Conservation (phyloP, 306 rosid genomes). For the Vigna mungo region DNA sequence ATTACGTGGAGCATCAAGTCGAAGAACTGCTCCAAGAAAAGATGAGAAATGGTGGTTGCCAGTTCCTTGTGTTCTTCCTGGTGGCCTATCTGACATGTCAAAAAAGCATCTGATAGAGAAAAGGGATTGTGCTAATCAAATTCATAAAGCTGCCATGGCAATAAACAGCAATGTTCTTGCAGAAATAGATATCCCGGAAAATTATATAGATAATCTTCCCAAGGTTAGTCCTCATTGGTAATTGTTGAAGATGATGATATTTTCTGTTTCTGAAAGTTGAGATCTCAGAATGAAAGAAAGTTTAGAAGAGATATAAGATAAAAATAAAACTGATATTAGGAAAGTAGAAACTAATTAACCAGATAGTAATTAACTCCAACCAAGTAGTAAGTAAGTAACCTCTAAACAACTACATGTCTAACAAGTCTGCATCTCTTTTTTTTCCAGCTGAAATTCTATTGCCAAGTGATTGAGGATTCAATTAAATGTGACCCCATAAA, state of each 20-base stretch:
- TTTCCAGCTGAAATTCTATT: constrained; percentile 54
- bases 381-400: not conserved
- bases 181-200: constrained; percentile 88
- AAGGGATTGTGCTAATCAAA: constrained; percentile 86
- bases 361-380: not conserved
- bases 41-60: constrained; percentile 99
- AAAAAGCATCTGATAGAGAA: constrained; percentile 76
- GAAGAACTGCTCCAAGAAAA: constrained; percentile 66
- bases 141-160: constrained; percentile 97
- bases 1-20: constrained; percentile 65
- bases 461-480: constrained; percentile 54
- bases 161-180: constrained; percentile 82
- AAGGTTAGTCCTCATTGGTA: constrained; percentile 63
- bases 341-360: not conserved
- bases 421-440: constrained; percentile 37
- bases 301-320: not conserved
- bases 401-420: constrained; percentile 8
- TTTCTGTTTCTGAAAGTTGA: constrained; percentile 30
- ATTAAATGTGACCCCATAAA: constrained; percentile 50
- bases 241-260: not conserved
- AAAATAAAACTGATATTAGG: not conserved
- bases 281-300: constrained; percentile 36
- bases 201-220: constrained; percentile 80
- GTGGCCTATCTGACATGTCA: constrained; percentile 84
- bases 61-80: constrained; percentile 84